phyloP scores from a whole-genome alignment of 768 basidiomycete species.

The Amanita pseudoporphyria region DNA sequence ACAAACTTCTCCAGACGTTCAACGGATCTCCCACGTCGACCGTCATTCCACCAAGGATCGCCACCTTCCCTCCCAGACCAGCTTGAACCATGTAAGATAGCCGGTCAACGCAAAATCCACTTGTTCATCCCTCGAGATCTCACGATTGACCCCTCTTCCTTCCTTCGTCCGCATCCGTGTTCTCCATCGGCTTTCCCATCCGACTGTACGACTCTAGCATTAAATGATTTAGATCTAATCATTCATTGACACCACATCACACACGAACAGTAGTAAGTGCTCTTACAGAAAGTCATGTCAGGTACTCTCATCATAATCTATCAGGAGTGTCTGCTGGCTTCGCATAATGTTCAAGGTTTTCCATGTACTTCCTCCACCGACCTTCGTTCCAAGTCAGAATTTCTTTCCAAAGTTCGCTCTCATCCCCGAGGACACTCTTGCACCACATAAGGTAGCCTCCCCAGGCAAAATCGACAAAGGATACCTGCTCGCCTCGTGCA shows the following conservation, averaged over 20 bases:
- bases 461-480: constrained; percentile 8
- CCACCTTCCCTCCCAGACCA: background rate
- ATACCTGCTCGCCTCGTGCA: constrained; percentile 6
- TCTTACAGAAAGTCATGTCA: background rate
- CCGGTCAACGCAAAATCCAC: background rate
- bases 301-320: background rate
- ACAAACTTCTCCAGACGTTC: background rate
- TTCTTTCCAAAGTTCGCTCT: constrained; percentile 11
- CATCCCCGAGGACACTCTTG: constrained; percentile 7
- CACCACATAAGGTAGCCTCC: constrained; percentile 4
- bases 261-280: no score
- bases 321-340: background rate
- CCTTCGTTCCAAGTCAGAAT: constrained; percentile 10
- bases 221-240: no score
- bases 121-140: background rate
- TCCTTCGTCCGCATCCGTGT: background rate
- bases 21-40: background rate
- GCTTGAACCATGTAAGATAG: constrained; percentile 1
- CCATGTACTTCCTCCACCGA: constrained; percentile 6
- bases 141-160: no score
- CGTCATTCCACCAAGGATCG: background rate
- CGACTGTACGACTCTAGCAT: no score
- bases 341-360: constrained; percentile 10
- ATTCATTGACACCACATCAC: no score
- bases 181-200: no score